phyloP scores from a whole-genome alignment of 2,329 filamentous ascomycete genomes.

The Sporothrix schenckii region DNA sequence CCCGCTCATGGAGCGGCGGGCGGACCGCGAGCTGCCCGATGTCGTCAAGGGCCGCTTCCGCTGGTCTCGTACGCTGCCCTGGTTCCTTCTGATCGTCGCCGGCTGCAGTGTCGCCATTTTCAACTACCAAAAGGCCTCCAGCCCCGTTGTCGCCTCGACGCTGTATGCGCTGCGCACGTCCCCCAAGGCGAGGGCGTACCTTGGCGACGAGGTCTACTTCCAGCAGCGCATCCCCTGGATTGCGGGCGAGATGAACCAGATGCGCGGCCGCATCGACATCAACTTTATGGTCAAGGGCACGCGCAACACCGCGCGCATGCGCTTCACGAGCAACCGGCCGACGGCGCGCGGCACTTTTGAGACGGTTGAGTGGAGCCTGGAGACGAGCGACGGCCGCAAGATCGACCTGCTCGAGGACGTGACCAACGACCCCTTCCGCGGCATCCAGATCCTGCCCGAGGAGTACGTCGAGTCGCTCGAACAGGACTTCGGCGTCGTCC shows the following conservation, averaged over 20 bases:
- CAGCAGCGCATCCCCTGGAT: slow-evolving; percentile 80
- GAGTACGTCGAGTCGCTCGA: slow-evolving; percentile 43
- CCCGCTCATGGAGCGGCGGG: slow-evolving; percentile 65
- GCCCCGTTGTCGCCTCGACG: slow-evolving; percentile 80
- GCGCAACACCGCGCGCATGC: slow-evolving; percentile 70
- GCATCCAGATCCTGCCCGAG: slow-evolving; percentile 36
- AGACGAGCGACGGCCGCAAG: slow-evolving; percentile 60
- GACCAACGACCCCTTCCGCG: slow-evolving; percentile 38
- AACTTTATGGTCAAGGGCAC: slow-evolving; percentile 83
- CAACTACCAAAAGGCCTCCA: slow-evolving; percentile 98
- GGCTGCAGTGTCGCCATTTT: slow-evolving; percentile 83
- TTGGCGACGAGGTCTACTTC: slow-evolving; percentile 89
- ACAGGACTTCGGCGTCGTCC: slow-evolving; percentile 38
- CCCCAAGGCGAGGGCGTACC: slow-evolving; percentile 68
- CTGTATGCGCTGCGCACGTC: slow-evolving; percentile 90
- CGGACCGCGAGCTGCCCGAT: slow-evolving; percentile 67
- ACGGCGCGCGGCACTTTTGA: slow-evolving; percentile 68
- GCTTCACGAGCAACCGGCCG: slow-evolving; percentile 75
- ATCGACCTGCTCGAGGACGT: slow-evolving; percentile 74
- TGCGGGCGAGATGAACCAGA: slow-evolving; percentile 84
- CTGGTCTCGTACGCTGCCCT: slow-evolving; percentile 74
- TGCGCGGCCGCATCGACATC: slow-evolving; percentile 89
- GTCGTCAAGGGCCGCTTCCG: slow-evolving; percentile 53
- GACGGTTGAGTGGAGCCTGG: slow-evolving; percentile 88
- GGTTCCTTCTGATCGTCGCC: slow-evolving; percentile 75